These are phyloP conservation scores for Aspergillus tamarii DNA, from an alignment of 2,329 filamentous ascomycete species.

Conservation along the genomic window DNA sequence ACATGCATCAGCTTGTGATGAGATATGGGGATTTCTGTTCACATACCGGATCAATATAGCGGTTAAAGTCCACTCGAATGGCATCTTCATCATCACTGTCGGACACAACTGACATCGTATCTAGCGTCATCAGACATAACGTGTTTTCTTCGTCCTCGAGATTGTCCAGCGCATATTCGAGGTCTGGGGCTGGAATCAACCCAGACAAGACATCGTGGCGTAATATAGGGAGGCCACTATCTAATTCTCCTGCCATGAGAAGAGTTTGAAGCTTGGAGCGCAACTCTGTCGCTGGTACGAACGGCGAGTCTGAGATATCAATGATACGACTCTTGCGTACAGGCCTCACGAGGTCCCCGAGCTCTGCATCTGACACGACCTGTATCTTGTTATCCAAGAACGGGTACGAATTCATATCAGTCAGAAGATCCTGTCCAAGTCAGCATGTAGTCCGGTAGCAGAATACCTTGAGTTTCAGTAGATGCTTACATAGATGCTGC, in stretches of 20 bases:
- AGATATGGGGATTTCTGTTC: neutral
- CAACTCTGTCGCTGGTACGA: slow-evolving; percentile 75
- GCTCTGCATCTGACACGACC: slow-evolving; percentile 83
- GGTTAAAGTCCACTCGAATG: slow-evolving; percentile 83
- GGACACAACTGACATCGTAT: slow-evolving; percentile 57
- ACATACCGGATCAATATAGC: slow-evolving; percentile 82
- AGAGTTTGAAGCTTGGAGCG: slow-evolving; percentile 80
- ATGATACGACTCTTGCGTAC: slow-evolving; percentile 77
- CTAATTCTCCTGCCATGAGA: slow-evolving; percentile 84
- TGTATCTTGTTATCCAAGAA: slow-evolving; percentile 97
- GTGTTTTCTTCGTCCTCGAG: slow-evolving; percentile 71
- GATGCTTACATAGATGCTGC: slow-evolving; percentile 79
- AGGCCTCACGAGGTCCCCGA: slow-evolving; percentile 82
- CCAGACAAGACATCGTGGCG: slow-evolving; percentile 80
- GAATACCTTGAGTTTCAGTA: too few relatives aligned
- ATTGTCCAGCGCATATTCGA: slow-evolving; percentile 88
- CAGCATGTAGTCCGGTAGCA: slow-evolving; percentile 15
- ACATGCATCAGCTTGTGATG: neutral
- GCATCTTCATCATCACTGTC: slow-evolving; percentile 62
- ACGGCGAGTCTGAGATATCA: slow-evolving; percentile 80
- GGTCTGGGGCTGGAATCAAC: slow-evolving; percentile 88
- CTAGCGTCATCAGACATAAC: slow-evolving; percentile 79
- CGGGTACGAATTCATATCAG: slow-evolving; percentile 95
- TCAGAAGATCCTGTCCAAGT: slow-evolving; percentile 73
- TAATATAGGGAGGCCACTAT: slow-evolving; percentile 87